Conservation (phyloP, 177 flowering plant species). For the Vitis hybrid region DNA sequence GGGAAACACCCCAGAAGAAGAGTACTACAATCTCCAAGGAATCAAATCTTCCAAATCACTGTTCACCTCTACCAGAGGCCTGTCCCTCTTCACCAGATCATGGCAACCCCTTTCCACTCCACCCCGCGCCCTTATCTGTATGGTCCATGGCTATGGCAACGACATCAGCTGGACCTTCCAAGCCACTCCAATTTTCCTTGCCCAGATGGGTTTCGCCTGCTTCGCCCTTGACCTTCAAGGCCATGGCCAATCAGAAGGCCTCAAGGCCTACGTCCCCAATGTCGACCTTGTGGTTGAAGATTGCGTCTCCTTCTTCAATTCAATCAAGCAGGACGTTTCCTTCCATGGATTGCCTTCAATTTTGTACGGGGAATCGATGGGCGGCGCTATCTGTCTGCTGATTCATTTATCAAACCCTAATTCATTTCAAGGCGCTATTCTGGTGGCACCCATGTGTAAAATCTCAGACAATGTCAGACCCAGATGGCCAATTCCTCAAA, state of each 20-base stretch:
- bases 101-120: conserved; percentile 65
- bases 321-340: conserved; percentile 26
- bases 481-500: conserved; percentile 76
- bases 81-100: conserved; percentile 77
- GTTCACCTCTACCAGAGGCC: conserved; percentile 72
- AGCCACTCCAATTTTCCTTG: conserved; percentile 74
- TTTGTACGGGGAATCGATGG: conserved; percentile 88
- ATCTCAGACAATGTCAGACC: conserved; percentile 80
- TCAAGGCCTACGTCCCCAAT: conserved; percentile 66
- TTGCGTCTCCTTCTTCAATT: conserved; percentile 61
- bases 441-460: conserved; percentile 85
- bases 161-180: conserved; percentile 93
- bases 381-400: conserved; percentile 79
- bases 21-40: conserved; percentile 52
- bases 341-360: conserved; percentile 49
- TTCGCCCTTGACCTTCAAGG: conserved; percentile 85
- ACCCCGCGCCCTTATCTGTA: conserved; percentile 68
- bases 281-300: conserved; percentile 63
- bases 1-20: conserved; percentile 76
- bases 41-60: conserved; percentile 48
- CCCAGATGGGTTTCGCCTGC: conserved; percentile 75
- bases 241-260: conserved; percentile 86
- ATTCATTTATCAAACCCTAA: conserved; percentile 46
- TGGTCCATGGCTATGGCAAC: conserved; percentile 93
- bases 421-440: conserved; percentile 57